Evolutionary conservation across 2,329 filamentous ascomycete species (phyloP).

Genomic region (Hysterium pulicare): DNA sequence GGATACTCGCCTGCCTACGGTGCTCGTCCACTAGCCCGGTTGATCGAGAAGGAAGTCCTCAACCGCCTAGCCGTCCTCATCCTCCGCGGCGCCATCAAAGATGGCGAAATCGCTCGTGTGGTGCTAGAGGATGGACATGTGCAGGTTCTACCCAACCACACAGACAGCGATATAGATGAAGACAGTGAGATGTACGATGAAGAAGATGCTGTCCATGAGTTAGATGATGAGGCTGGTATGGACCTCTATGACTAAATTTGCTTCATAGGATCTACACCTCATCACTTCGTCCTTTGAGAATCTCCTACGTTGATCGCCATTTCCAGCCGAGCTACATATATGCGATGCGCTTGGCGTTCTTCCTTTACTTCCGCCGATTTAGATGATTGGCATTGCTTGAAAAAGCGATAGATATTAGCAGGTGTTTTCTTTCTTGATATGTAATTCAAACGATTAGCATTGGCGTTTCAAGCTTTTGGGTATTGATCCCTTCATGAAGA

Average conservation of each 20-base stretch:
- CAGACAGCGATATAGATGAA: constrained; percentile 55
- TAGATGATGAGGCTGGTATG: constrained; percentile 53
- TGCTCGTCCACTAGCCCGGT: constrained; percentile 77
- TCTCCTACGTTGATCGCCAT: too few relatives aligned
- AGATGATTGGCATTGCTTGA: too few relatives aligned
- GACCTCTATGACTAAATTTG: constrained; percentile 66
- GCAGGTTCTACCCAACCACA: constrained; percentile 79
- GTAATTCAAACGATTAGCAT: too few relatives aligned
- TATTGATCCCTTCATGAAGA: too few relatives aligned
- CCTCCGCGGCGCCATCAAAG: constrained; percentile 75
- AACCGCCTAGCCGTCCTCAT: constrained; percentile 92
- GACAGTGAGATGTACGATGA: constrained; percentile 74
- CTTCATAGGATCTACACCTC: too few relatives aligned
- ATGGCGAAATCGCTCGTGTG: constrained; percentile 80
- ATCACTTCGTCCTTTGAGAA: too few relatives aligned
- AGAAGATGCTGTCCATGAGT: constrained; percentile 69
- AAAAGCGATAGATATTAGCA: too few relatives aligned
- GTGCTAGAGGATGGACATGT: constrained; percentile 77
- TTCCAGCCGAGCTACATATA: too few relatives aligned
- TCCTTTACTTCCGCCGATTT: too few relatives aligned
- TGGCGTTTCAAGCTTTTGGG: too few relatives aligned
- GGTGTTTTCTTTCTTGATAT: too few relatives aligned
- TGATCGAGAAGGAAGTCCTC: constrained; percentile 96
- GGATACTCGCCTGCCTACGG: constrained; percentile 96
- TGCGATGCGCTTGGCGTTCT: too few relatives aligned